Evolutionary conservation across 1,284 basidiomycete genomes (phyloP).

Genomic region (Testicularia cyperi): DNA sequence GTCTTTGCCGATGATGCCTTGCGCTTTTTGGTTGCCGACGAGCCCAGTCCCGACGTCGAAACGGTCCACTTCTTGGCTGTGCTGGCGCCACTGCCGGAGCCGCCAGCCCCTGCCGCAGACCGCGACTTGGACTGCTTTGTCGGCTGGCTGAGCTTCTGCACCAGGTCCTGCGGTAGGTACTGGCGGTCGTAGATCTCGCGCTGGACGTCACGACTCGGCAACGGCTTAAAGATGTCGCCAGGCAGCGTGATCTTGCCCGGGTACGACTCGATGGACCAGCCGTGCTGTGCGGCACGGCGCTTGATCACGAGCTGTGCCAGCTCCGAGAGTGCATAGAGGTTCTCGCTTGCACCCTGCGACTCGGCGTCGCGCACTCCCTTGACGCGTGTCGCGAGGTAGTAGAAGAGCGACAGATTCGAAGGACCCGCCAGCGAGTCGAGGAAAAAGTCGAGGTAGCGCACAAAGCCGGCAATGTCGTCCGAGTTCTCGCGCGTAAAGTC

Average conservation of each 20-base stretch:
- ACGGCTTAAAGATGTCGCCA: constrained; percentile 70
- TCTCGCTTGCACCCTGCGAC: constrained; percentile 61
- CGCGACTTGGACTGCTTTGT: constrained; percentile 6
- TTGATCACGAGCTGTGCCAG: constrained; percentile 84
- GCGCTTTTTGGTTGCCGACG: neutral
- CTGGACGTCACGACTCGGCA: constrained; percentile 49
- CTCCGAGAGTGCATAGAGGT: constrained; percentile 84
- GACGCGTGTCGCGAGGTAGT: constrained; percentile 75
- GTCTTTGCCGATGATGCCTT: no score
- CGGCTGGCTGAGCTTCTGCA: constrained; percentile 6
- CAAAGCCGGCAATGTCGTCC: constrained; percentile 66
- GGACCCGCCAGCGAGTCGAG: constrained; percentile 72
- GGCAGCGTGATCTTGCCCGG: constrained; percentile 80
- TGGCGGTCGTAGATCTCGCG: constrained; percentile 28
- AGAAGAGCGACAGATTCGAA: constrained; percentile 80
- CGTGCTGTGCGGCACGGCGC: constrained; percentile 68
- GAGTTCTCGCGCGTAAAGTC: constrained; percentile 78
- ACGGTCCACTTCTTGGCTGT: constrained; percentile 5
- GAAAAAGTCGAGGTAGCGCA: constrained; percentile 79
- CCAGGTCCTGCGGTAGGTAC: constrained; percentile 22
- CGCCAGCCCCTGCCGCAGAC: neutral
- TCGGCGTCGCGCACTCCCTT: constrained; percentile 80
- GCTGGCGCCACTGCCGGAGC: neutral
- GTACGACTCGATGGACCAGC: constrained; percentile 77
- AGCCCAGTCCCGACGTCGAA: neutral